These are phyloP conservation scores for Athelia sp. DNA, from an alignment of 1,284 basidiomycete species.

Conservation along the genomic window DNA sequence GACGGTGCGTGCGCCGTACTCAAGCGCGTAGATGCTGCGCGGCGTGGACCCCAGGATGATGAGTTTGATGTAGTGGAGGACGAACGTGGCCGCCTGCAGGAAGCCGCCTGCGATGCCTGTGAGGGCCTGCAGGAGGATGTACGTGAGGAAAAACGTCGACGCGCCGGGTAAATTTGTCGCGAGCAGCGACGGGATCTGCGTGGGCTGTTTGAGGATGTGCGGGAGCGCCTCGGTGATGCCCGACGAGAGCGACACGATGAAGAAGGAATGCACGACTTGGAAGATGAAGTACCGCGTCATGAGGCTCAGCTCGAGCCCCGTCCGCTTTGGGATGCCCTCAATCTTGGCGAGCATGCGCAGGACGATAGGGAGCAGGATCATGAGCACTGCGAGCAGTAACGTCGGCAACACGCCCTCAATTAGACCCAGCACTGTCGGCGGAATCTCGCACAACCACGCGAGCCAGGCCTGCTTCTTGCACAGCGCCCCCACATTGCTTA, in stretches of 20 bases:
- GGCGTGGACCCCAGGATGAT: conserved; percentile 87
- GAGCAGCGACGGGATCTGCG: conserved; percentile 59
- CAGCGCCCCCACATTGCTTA: conserved; percentile 80
- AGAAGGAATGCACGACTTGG: conserved; percentile 85
- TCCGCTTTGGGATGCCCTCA: conserved; percentile 78
- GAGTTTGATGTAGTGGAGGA: conserved; percentile 84
- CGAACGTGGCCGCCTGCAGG: conserved; percentile 70
- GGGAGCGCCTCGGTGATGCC: conserved; percentile 74
- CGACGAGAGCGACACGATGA: conserved; percentile 81
- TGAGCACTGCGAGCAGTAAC: conserved; percentile 80
- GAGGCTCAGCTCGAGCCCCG: conserved; percentile 82
- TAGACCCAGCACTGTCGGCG: conserved; percentile 67
- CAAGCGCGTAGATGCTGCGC: conserved; percentile 77
- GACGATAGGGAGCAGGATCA: conserved; percentile 88
- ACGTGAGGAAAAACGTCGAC: conserved; percentile 94
- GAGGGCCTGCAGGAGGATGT: conserved; percentile 65
- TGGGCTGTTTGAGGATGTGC: conserved; percentile 55
- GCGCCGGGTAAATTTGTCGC: conserved; percentile 77
- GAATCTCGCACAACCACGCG: conserved; percentile 77
- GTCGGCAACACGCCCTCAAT: conserved; percentile 90
- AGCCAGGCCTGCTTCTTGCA: conserved; percentile 67
- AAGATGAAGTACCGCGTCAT: conserved; percentile 94
- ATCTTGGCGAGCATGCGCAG: conserved; percentile 71
- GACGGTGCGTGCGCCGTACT: conserved; percentile 61
- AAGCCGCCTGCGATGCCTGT: conserved; percentile 76